Base-by-base conservation (phyloP, 2,329 filamentous ascomycete species). In the Claviceps sp. region DNA sequence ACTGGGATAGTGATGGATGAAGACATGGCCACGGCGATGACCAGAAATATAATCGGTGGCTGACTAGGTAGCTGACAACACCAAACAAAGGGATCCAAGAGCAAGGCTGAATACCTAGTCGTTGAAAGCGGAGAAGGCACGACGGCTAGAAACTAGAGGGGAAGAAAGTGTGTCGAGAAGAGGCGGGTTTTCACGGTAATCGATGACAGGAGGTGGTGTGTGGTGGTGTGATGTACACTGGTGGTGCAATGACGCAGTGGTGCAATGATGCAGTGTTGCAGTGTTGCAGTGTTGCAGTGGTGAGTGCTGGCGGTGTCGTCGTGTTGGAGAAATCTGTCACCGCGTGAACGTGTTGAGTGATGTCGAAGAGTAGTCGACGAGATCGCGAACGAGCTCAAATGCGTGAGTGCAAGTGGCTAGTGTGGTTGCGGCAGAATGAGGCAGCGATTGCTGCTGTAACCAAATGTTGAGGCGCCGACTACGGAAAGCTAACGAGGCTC, bases 1-100 rank as follows among this genome's bases (percentile, higher is more conserved):
- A 67, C 66, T 59, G 83, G 83, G 59, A 88, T 88, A 57, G 77
- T 73, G 68, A 87, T 87, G 54, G 81, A 85, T 53, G 82, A 82
- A 54, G 81, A 82, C 80, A 84, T 81, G 58, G 56, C 67, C 56
- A 59, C 53, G 56, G 45, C 53, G 51, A 46, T 49, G 26, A 29
- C 23, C 37, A 23, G 34, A 44, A 39, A 50, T 13, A 38, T 26
- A 45, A 47, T 26, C 37, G 40, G 34, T 22, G 47, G 45, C 20
- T 39, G 13, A 39, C 46, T 26, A 37, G 39, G n/a, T 11, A 45
- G 7, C 20, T 17, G n/a, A n/a, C 3, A n/a, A 34, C 6, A 13
- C 16, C 34, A 42, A 20, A 17, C 1, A 26, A 48, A 29, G n/a
- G n/a, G 22, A 13, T 9, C 37, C 20, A 7, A 45, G 36, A 22